Evolutionary conservation across 495 filamentous ascomycete species (phyloP), one percentile per base, ranked within the genome.

Genomic region (Antarctomyces pellizariae): DNA sequence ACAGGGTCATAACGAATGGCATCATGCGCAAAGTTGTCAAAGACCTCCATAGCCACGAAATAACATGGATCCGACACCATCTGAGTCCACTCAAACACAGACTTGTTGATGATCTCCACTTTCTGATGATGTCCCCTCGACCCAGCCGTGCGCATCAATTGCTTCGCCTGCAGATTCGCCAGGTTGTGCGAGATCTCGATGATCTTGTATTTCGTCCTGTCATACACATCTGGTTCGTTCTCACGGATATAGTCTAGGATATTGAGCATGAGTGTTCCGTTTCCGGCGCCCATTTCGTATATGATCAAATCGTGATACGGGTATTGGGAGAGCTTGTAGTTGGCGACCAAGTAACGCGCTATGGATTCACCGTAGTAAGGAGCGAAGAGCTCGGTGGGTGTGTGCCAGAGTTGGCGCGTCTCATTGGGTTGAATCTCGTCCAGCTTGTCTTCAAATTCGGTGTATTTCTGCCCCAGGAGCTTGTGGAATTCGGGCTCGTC

Each of bases 21-120:
- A 53, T 99, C 86, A 53, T 99, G 86, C 13, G 76, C 69, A 49
- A 99, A 95, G 50, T 99, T 99, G 52, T 99, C 86, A 41, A 93
- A 83, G 30, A 99, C 86, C 44, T 99, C 86, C 38, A 99, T 70
- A n/a, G 83, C 86, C 3, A 99, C 62, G 56, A 99, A 93, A 55
- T 86, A 99, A 56, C 86, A 93, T 0, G 86, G 84, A 1, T 71
- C 75, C 5, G 79, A 69, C 9, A 91, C 78, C 32, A 75, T 75
- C 13, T 56, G 59, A 35, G 72, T 54, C 86, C 89, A 99, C 45
- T 86, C 72, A 47, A 99, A 95, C 44, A 99, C 78, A 37, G 77
- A 89, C 35, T 65, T 59, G 48, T 93, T 91, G 43, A 91, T 71
- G 45, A 99, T 91, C 39, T 91, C 77, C 20, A 99, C 77, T 38